A percentile compares a stretch with the other conserved stretches of the same genome.
Conservation (phyloP, 2,329 filamentous ascomycete genomes). For the Eutypa lata region DNA sequence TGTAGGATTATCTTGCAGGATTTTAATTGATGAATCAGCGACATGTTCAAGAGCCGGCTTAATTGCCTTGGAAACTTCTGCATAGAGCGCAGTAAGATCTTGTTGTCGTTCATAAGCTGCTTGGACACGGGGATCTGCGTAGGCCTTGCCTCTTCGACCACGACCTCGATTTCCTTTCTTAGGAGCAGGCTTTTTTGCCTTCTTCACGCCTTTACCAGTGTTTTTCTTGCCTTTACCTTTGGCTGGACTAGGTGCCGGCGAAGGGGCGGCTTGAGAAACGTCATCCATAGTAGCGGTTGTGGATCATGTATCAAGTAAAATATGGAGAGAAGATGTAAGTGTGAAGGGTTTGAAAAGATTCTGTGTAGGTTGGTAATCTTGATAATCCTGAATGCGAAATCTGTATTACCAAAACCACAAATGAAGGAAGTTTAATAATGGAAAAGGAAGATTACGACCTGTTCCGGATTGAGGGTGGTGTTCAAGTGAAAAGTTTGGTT, state of each 20-base stretch:
- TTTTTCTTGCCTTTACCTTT: conserved; percentile 24
- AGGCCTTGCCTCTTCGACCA: conserved; percentile 51
- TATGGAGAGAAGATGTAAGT: conserved; percentile 2
- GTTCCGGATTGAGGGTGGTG: background rate
- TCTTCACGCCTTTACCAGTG: conserved; percentile 18
- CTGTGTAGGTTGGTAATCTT: background rate
- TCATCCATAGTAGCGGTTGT: conserved; percentile 25
- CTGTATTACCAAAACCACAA: background rate
- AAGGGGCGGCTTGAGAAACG: conserved; percentile 20
- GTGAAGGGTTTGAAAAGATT: background rate
- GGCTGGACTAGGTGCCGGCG: conserved; percentile 28
- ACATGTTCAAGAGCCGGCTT: conserved; percentile 66
- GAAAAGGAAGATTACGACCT: background rate
- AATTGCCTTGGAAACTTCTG: conserved; percentile 58
- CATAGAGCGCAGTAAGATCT: conserved; percentile 63
- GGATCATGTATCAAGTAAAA: conserved; percentile 14
- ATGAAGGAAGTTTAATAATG: background rate
- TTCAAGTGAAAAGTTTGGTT: background rate
- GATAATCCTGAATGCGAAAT: background rate
- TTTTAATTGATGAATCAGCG: conserved; percentile 56
- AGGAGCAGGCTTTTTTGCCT: conserved; percentile 19
- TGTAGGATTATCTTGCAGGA: conserved; percentile 52
- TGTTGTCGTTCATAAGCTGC: conserved; percentile 62
- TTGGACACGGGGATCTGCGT: conserved; percentile 51
- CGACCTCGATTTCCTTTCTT: conserved; percentile 30